Base-by-base conservation (phyloP, 2,329 filamentous ascomycete genomes). In the Fusarium brevicatenulatum region DNA sequence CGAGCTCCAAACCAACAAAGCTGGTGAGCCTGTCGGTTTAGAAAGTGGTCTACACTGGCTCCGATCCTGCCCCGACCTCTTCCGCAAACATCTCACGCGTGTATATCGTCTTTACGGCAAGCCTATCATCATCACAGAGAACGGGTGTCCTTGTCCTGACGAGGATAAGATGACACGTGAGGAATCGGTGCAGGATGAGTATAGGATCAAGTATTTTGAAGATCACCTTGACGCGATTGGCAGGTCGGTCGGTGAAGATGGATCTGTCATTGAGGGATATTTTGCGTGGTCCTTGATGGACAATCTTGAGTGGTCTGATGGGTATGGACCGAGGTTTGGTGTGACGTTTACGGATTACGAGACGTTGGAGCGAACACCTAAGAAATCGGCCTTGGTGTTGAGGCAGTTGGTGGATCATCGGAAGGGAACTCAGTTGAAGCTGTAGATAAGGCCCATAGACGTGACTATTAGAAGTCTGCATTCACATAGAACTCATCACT, bases 211-310 rank as follows among this genome's bases (percentile, higher is more conserved):
- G 15, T 84, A 85, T 50, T 83, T 84, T 56, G 72, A 78, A 18
- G 77, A 81, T 25, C 82, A 84, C 34, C 68, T 85, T 4, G 80
- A 84, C 42, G 78, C 83, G 0, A 80, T 84, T 40, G 79, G 74
- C 0, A 69, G 47, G 23, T 44, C 71, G 2, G 50, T 69, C 1
- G 15, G 69, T 70, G 68, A 70, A 18, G 71, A 75, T 21, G 63
- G 68, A 1, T 37, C 66, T 3, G 34, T 43, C 0, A 42, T 74
- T 10, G 30, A 63, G 7, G 71, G 72, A 0, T 75, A 74, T n/a
- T 72, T 72, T 44, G 69, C 71, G 0, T 72, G 72, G 72, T 70
- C 68, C 8, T 28, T 75, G 10, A 72, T 75, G 68, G 71, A 75
- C 7, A 72, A 75, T 2, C 43, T 74, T 13, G 72, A 74, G 34